These are phyloP conservation scores for Phytophthora capsici DNA, from an alignment of 352 stramenopile species.

Conservation along the genomic window DNA sequence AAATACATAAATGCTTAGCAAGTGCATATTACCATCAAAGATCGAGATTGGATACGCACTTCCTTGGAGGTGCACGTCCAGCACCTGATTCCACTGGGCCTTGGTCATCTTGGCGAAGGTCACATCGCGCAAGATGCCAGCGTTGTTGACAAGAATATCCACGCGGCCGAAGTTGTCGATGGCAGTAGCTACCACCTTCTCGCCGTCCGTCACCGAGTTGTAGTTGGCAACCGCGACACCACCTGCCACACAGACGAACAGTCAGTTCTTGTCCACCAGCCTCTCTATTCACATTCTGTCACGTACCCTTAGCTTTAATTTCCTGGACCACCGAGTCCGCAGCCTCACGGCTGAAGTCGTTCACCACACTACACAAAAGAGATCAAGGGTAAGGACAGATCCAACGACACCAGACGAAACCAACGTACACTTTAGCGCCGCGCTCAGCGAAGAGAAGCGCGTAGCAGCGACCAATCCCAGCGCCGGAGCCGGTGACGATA, in stretches of 20 bases:
- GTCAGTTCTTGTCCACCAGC: no score
- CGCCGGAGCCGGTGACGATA: slow-evolving; percentile 80
- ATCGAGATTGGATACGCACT: slow-evolving; percentile 35
- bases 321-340: slow-evolving; percentile 80
- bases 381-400: slow-evolving; percentile 5
- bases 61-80: slow-evolving; percentile 86
- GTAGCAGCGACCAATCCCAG: slow-evolving; percentile 79
- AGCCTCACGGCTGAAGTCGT: slow-evolving; percentile 70
- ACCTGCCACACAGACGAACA: slow-evolving; percentile 28
- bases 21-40: background rate
- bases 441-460: slow-evolving; percentile 74
- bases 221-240: slow-evolving; percentile 84
- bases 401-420: background rate
- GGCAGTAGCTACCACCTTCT: slow-evolving; percentile 80
- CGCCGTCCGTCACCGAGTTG: slow-evolving; percentile 85
- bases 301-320: slow-evolving; percentile 74
- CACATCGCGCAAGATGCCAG: slow-evolving; percentile 93
- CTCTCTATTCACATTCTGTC: background rate
- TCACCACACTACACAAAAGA: slow-evolving; percentile 60
- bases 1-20: background rate
- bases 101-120: slow-evolving; percentile 92
- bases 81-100: slow-evolving; percentile 87
- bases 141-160: slow-evolving; percentile 94
- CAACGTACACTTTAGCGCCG: slow-evolving; percentile 84
- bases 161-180: slow-evolving; percentile 76